Evolutionary conservation across 225 moss, liverwort and hornwort genomes (phyloP).

Genomic region (Bryoerythrophyllum caledonicum): DNA sequence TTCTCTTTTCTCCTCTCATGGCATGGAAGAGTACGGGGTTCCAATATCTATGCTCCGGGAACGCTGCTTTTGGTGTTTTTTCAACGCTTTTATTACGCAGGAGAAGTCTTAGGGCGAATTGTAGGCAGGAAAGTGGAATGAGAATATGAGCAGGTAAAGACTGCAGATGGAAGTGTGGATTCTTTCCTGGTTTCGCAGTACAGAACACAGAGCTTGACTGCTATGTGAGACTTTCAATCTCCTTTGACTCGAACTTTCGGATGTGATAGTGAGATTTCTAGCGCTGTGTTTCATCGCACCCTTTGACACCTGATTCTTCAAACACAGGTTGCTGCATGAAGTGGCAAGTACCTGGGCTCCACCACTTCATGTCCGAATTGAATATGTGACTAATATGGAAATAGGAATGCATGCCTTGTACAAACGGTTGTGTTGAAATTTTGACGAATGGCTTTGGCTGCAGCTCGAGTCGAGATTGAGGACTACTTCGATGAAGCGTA

Average conservation of each 20-base stretch:
- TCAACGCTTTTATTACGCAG: no score
- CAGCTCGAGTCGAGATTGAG: slow-evolving; percentile 20
- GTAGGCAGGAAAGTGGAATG: no score
- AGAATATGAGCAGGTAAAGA: no score
- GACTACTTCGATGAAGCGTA: slow-evolving; percentile 67
- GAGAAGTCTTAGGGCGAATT: no score
- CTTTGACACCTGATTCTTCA: slow-evolving; percentile 14
- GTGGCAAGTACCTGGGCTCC: background rate
- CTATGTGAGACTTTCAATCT: background rate
- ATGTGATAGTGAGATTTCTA: slow-evolving; percentile 17
- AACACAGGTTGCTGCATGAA: background rate
- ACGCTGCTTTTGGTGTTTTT: background rate
- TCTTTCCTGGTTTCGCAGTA: no score
- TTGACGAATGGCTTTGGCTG: slow-evolving; percentile 19
- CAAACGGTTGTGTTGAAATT: background rate
- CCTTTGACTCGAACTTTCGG: no score
- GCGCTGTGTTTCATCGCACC: slow-evolving; percentile 13
- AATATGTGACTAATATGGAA: background rate
- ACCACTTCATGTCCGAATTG: background rate
- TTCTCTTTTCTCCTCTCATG: background rate
- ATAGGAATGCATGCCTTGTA: background rate
- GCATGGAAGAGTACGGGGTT: background rate
- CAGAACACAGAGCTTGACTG: no score
- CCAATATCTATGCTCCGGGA: background rate
- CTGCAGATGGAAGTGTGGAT: no score